Evolutionary conservation across 2,329 filamentous ascomycete species (phyloP), one percentile per base, ranked within the genome.

Genomic region (Arthrobotrys entomopaga): DNA sequence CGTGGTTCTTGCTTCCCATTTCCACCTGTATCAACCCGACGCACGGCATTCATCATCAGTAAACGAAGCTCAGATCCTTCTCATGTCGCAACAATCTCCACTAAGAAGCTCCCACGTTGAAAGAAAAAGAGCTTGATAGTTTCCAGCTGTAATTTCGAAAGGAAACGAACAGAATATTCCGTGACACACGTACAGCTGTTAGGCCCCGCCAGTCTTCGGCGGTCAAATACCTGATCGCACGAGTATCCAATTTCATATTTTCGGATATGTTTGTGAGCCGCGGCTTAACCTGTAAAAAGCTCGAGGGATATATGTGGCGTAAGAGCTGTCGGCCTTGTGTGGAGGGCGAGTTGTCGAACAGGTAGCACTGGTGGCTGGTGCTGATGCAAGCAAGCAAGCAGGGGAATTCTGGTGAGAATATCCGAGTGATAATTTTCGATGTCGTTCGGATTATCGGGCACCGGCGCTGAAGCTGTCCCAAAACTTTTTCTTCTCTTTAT

Each of bases 171-270:
- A 40, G 42, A n/a, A 46, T 46, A 13, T 22, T 42, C 43, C 11
- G 34, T 53, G 42, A 58, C 26, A 82, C 88, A 76, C 70, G 19
- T 89, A 96, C 94, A 79, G 92, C 95, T 80, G 92, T 90, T 76
- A 99, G 89, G 76, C 97, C 93, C 79, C 91, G 88, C 92, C 96
- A 99, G 85, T 99, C 95, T 83, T 98, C 95, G 15, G 88, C 84
- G 58, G 91, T 90, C 81, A 99, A 87, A 83, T 99, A 94, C 81
- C 96, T 93, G 84, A 99, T 89, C 57, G 91, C 90, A 81, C 93
- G 93, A 57, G 94, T 93, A 81, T 99, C 93, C 81, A 99, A 88
- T 85, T 95, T 96, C 95, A 99, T 99, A 77, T 58, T 40, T 73
- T 83, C 19, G 11, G n/a, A 15, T 16, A 15, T 19, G 38, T 40